Evolutionary conservation across 495 filamentous ascomycete species (phyloP).

Genomic region (Friedmanniomyces endolithicus): DNA sequence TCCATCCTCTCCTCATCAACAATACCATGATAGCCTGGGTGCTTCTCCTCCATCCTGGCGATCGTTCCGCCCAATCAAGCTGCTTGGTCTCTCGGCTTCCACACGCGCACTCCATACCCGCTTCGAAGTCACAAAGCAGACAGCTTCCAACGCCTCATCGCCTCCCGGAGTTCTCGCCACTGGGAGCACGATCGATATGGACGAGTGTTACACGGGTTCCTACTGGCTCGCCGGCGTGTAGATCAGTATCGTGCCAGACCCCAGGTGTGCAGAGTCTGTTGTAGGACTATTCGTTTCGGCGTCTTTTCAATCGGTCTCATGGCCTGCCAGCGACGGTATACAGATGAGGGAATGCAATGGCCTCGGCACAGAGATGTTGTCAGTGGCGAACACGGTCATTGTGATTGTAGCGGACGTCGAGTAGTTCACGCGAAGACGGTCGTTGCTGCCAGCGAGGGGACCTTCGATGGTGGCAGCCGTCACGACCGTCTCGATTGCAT

Average conservation of each 20-base stretch:
- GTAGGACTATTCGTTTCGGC: not conserved
- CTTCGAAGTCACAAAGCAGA: conserved; percentile 3
- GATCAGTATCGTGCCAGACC: not conserved
- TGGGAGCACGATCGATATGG: conserved; percentile 39
- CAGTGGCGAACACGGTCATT: too few relatives aligned
- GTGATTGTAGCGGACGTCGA: too few relatives aligned
- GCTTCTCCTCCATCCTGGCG: too few relatives aligned
- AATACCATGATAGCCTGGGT: too few relatives aligned
- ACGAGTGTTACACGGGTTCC: conserved; percentile 50
- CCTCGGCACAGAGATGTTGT: too few relatives aligned
- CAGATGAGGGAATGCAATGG: not conserved
- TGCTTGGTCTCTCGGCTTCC: conserved; percentile 40
- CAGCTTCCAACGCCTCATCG: conserved; percentile 2
- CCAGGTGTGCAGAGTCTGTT: not conserved
- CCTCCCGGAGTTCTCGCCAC: conserved; percentile 8
- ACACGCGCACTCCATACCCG: conserved; percentile 49
- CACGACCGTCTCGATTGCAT: too few relatives aligned
- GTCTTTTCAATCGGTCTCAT: too few relatives aligned
- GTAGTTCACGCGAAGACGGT: too few relatives aligned
- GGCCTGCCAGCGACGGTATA: conserved; percentile 27
- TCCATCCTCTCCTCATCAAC: too few relatives aligned
- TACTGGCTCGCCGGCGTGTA: conserved; percentile 47
- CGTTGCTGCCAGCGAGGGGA: too few relatives aligned
- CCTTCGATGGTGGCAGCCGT: too few relatives aligned
- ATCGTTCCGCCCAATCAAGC: conserved; percentile 53